These are phyloP conservation scores for Lyophyllum decastes DNA, from an alignment of 768 basidiomycete genomes.

Conservation along the genomic window DNA sequence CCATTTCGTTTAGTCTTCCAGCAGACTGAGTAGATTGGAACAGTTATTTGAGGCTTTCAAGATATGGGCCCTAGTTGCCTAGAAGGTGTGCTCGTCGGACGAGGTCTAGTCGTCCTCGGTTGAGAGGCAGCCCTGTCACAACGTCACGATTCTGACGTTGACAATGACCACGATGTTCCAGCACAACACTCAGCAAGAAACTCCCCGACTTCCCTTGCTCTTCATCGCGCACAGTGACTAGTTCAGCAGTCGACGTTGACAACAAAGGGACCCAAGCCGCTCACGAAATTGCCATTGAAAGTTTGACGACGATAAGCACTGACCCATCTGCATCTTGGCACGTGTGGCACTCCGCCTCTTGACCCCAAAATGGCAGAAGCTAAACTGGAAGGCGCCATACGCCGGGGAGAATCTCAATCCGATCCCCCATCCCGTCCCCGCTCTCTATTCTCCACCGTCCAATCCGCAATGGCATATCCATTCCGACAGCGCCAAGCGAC, in stretches of 20 bases:
- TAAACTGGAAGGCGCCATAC: background rate
- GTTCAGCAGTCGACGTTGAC: background rate
- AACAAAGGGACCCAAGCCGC: background rate
- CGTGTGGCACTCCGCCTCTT: background rate
- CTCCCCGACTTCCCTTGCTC: background rate
- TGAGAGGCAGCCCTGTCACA: no score
- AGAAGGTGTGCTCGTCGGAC: no score
- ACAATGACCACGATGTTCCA: no score
- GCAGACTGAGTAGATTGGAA: background rate
- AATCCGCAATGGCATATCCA: background rate
- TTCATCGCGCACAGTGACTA: background rate
- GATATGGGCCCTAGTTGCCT: no score
- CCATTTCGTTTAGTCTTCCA: constrained; percentile 1
- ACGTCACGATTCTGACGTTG: no score
- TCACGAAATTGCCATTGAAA: no score
- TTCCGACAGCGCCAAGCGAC: background rate
- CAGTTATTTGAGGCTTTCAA: background rate
- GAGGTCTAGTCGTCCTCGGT: no score
- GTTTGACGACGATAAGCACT: background rate
- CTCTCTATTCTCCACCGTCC: background rate
- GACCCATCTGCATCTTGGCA: background rate
- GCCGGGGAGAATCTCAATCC: background rate
- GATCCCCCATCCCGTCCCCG: background rate
- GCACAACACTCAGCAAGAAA: no score
- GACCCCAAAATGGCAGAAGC: background rate